Evolutionary conservation across 2,329 filamentous ascomycete species (phyloP), one percentile per base, ranked within the genome.

Genomic region (Aciculosporium take): DNA sequence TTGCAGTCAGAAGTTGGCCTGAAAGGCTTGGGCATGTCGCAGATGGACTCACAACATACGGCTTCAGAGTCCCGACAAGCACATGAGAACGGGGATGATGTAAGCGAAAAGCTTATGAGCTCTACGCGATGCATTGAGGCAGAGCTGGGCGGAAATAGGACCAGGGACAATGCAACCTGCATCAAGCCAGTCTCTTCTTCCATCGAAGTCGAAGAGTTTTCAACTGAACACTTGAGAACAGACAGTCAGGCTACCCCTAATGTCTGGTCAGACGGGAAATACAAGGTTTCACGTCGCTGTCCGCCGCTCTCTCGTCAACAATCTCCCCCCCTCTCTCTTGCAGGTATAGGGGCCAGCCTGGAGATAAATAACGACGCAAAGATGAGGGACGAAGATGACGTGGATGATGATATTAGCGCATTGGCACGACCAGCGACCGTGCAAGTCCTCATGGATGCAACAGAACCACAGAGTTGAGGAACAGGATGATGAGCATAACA

Each of bases 291-390:
- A n/a, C 20, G 28, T 18, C 17, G 23, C 38, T 29, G 30, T 25
- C 36, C 17, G 28, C 31, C 21, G 13, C 17, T 20, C n/a, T 13
- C 9, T 7, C 39, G 31, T 3, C 43, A 39, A 13, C 23, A 38
- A 33, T 41, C 47, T 6, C 42, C 50, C 2, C 48, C 49, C 4
- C 25, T 47, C 7, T 46, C 46, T 10, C 45, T 56, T 12, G 45
- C 51, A 17, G 54, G 53, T n/a, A 48, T 55, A 9, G 53, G 53
- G 9, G 52, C 50, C 23, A 51, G 38, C 17, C n/a, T 48, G 7
- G 43, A 52, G 33, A 25, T 48, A 28, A 46, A 40, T 5, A 35
- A 47, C n/a, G 48, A 53, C 13, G 45, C 47, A 7, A 45, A 47
- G 13, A 34, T 40, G 40, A 46, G 44, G 17, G 48, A 47, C 36